A percentile compares a stretch with the other conserved stretches of the same genome.
Evolutionary conservation across 768 basidiomycete genomes (phyloP).

Genomic region (Coprinopsis cinerea): DNA sequence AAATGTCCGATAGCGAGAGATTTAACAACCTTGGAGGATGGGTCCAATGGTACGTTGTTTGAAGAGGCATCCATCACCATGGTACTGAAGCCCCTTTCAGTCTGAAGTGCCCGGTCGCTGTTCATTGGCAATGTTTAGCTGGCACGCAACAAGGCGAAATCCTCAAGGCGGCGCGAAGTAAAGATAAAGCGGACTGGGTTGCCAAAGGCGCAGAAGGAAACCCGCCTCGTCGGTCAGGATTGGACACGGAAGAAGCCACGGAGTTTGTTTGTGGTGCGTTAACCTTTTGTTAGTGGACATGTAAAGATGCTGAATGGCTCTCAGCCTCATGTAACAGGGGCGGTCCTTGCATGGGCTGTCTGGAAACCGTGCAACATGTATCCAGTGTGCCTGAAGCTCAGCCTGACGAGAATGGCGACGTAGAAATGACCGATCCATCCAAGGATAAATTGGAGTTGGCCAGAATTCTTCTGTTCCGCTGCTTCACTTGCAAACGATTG

Average conservation of each 20-base stretch:
- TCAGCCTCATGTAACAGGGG: slow-evolving; percentile 62
- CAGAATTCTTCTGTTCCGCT: slow-evolving; percentile 68
- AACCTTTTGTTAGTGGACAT: neutral
- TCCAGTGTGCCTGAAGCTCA: neutral
- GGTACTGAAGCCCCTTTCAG: slow-evolving; percentile 29
- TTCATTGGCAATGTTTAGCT: slow-evolving; percentile 75
- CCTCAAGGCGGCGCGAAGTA: slow-evolving; percentile 52
- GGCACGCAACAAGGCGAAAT: slow-evolving; percentile 66
- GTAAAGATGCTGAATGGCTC: neutral
- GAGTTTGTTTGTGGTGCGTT: slow-evolving; percentile 68
- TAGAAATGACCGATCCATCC: slow-evolving; percentile 31
- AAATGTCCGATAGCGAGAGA: slow-evolving; percentile 48
- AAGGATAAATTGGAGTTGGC: slow-evolving; percentile 8
- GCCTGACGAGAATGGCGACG: slow-evolving; percentile 16
- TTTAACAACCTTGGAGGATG: slow-evolving; percentile 63
- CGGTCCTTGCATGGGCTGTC: slow-evolving; percentile 74
- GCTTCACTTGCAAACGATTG: slow-evolving; percentile 74
- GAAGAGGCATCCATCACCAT: neutral
- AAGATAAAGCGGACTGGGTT: slow-evolving; percentile 40
- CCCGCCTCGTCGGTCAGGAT: slow-evolving; percentile 33
- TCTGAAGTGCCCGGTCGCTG: slow-evolving; percentile 69
- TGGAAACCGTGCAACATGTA: slow-evolving; percentile 42
- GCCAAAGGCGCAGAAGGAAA: slow-evolving; percentile 19
- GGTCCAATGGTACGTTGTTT: slow-evolving; percentile 65
- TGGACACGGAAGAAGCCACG: slow-evolving; percentile 55